phyloP scores from a whole-genome alignment of 306 rosid species.

The Astragalus glycyphyllos region DNA sequence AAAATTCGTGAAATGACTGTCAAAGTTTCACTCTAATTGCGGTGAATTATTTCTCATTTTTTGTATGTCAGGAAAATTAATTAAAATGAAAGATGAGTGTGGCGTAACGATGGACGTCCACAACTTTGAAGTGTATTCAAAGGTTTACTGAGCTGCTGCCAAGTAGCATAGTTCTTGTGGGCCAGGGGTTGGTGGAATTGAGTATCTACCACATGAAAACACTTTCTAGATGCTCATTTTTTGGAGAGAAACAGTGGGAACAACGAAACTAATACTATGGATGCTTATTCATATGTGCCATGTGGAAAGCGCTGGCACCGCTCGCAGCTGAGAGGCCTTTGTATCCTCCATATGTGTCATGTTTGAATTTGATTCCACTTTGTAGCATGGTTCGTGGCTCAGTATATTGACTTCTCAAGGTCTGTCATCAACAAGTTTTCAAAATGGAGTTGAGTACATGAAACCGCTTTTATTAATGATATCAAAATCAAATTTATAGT shows the following conservation, averaged over 20 bases:
- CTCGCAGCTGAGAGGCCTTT: neutral
- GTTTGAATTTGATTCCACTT: neutral
- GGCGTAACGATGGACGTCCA: slow-evolving; percentile 41
- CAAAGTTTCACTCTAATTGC: neutral
- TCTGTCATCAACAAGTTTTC: too few species aligned
- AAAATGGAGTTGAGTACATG: too few species aligned
- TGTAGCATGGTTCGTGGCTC: too few species aligned
- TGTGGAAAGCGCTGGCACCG: neutral
- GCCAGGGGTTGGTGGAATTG: neutral
- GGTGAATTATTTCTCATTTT: neutral
- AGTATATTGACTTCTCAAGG: too few species aligned
- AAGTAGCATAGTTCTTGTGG: slow-evolving; percentile 22
- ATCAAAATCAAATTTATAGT: too few species aligned
- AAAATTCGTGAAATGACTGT: neutral
- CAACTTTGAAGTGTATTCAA: slow-evolving; percentile 34
- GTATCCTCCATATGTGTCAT: neutral
- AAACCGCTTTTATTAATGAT: too few species aligned
- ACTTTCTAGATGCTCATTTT: neutral
- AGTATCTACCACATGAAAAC: neutral
- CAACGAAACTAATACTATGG: slow-evolving; percentile 15
- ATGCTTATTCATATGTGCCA: too few species aligned
- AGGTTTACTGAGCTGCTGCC: slow-evolving; percentile 26
- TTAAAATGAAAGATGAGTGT: neutral
- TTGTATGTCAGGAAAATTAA: neutral
- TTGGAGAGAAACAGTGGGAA: slow-evolving; percentile 22